phyloP scores from a whole-genome alignment of 78 protist genomes.

The Cavenderia fasciculata region DNA sequence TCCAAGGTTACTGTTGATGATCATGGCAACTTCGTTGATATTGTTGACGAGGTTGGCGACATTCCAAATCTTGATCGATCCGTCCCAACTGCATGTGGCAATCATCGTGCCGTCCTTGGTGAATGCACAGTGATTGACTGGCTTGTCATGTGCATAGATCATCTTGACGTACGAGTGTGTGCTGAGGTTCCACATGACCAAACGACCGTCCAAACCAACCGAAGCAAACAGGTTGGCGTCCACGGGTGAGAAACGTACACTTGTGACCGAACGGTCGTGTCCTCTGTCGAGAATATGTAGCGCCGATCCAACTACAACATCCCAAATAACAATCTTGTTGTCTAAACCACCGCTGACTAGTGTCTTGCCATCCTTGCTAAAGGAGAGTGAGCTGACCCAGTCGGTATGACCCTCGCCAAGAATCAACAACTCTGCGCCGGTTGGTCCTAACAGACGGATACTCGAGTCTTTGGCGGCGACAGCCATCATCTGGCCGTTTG shows the following conservation, averaged over 20 bases:
- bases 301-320: conserved; percentile 52
- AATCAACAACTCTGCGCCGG: conserved; percentile 45
- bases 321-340: conserved; percentile 70
- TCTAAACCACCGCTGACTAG: conserved; percentile 81
- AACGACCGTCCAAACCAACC: conserved; percentile 65
- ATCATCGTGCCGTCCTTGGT: conserved; percentile 42
- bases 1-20: neutral
- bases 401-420: conserved; percentile 67
- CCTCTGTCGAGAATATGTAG: conserved; percentile 31
- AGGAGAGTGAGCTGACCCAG: conserved; percentile 67
- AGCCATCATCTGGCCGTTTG: conserved; percentile 59
- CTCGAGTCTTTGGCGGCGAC: conserved; percentile 39
- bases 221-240: conserved; percentile 4
- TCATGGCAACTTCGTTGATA: neutral
- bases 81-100: conserved; percentile 80
- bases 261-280: conserved; percentile 54
- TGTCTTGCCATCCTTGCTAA: conserved; percentile 60
- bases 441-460: conserved; percentile 46
- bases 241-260: conserved; percentile 42
- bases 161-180: conserved; percentile 4
- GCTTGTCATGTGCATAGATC: conserved; percentile 55
- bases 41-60: conserved; percentile 1
- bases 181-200: conserved; percentile 13
- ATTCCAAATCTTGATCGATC: conserved; percentile 74
- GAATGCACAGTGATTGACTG: conserved; percentile 53